These are phyloP conservation scores for Chaetomium strumarium DNA, from an alignment of 2,329 filamentous ascomycete species.

Conservation along the genomic window DNA sequence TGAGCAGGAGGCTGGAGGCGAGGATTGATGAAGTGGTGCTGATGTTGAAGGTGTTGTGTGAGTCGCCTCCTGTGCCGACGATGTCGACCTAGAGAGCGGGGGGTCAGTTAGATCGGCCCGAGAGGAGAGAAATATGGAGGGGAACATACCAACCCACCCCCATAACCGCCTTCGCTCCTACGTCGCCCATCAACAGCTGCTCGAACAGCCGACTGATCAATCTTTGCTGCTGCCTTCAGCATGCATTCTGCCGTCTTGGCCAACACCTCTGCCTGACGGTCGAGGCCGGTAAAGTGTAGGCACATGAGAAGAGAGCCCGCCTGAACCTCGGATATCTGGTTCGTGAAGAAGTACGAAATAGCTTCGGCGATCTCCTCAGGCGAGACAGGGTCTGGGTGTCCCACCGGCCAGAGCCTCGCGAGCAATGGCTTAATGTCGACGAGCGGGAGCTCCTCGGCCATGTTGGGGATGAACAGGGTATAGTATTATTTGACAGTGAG, in stretches of 20 bases:
- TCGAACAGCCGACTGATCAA: constrained; percentile 59
- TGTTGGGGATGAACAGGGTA: neutral
- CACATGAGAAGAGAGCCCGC: constrained; percentile 82
- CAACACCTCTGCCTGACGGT: constrained; percentile 78
- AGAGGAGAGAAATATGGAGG: neutral
- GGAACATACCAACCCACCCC: constrained; percentile 70
- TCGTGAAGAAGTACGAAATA: constrained; percentile 85
- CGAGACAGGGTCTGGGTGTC: constrained; percentile 45
- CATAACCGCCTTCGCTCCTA: constrained; percentile 65
- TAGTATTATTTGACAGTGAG: neutral
- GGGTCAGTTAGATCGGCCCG: constrained; percentile 11
- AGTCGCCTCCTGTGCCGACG: constrained; percentile 93
- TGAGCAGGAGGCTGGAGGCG: constrained; percentile 74
- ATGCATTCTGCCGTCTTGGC: constrained; percentile 79
- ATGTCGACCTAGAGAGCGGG: constrained; percentile 68
- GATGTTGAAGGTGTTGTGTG: constrained; percentile 97
- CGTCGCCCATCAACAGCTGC: constrained; percentile 55
- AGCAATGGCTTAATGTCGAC: constrained; percentile 66
- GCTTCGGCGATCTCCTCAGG: constrained; percentile 84
- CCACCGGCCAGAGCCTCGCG: constrained; percentile 62
- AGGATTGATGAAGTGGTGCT: constrained; percentile 91
- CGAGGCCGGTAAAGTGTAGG: constrained; percentile 83
- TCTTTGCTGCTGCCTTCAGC: constrained; percentile 68
- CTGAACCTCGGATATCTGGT: constrained; percentile 82
- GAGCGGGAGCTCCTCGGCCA: constrained; percentile 21